Conservation (phyloP, 2,329 filamentous ascomycete genomes). For the Myriangium duriaei region DNA sequence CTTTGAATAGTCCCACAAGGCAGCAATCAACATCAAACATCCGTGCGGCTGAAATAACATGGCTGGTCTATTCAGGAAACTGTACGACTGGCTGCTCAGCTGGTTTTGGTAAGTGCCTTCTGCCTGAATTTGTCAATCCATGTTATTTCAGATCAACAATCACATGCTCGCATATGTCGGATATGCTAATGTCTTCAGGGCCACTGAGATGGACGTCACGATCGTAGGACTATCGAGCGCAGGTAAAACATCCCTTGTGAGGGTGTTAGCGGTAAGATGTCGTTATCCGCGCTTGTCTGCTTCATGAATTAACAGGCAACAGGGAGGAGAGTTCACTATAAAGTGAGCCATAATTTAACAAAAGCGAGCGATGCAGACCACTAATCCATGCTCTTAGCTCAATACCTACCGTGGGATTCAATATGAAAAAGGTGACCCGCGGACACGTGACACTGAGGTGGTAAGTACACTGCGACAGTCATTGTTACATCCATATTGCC, state of each 20-base stretch:
- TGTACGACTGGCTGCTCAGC: conserved; percentile 97
- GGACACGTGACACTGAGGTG: conserved; percentile 98
- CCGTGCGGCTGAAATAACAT: conserved; percentile 48
- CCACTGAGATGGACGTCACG: conserved; percentile 98
- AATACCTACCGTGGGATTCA: conserved; percentile 96
- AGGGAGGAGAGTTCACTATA: conserved; percentile 97
- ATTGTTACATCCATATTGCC: no score
- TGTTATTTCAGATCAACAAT: no score
- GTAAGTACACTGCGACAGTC: no score
- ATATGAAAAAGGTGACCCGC: conserved; percentile 96
- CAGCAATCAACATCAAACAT: not conserved
- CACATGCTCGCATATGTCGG: no score
- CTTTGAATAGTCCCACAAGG: not conserved
- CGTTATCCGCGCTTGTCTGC: conserved; percentile 8
- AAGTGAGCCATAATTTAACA: conserved; percentile 73
- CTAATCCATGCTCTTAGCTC: no score
- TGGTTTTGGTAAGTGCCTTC: conserved; percentile 73
- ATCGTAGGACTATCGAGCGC: conserved; percentile 98
- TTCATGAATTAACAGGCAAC: conserved; percentile 25
- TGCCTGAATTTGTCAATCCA: no score
- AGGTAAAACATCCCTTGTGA: conserved; percentile 88
- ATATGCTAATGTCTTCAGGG: conserved; percentile 45
- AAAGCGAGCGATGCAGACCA: no score
- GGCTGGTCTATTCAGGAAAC: conserved; percentile 81
- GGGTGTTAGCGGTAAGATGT: conserved; percentile 78